Base-by-base conservation (phyloP, 495 filamentous ascomycete genomes). In the Lasiosphaeria hispida region DNA sequence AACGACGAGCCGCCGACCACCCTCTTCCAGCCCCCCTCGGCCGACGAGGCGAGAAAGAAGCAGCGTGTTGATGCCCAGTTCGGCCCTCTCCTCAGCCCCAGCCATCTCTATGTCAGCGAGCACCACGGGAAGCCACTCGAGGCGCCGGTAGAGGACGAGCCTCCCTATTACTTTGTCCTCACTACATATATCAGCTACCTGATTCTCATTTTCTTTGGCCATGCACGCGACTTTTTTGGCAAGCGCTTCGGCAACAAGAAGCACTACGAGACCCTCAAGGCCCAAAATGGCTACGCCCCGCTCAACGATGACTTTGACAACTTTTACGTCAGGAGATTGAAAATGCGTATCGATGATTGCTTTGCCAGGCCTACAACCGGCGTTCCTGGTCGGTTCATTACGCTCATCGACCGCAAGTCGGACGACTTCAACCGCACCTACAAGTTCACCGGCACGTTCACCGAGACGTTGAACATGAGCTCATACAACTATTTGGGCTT, bases 401-500 rank as follows among this genome's bases (percentile, higher is more conserved):
- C 90, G 30, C 77, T 98, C 36, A 78, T 97, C 48, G 92, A 97
- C 70, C 88, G 94, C 58, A 83, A 79, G 38, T 95, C 92, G 0
- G 80, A 91, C 71, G 89, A 97, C 66, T 87, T 90, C 76, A 97
- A 97, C 72, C 80, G 86, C 62, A 83, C 85, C 63, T 98, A 96
- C 77, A 83, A 89, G 64, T 81, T 90, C 63, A 92, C 87, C 9
- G 95, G 95, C 38, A 95, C 90, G 36, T 85, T 83, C 48, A 97
- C 94, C n/a, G 90, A 98, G 69, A 97, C 94, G 0, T 75, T 98
- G 56, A 98, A 98, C 71, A 85, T 98, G 85, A 96, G 92, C 76
- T 98, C 94, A 4, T 98, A 98, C 81, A 98, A 98, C 68, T 98
- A 98, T 64, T 89, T 98, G 7, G 94, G 94, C 30, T 98, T 98